Base-by-base conservation (phyloP, 1,139 yeast species). In the Diutina rugosa region DNA sequence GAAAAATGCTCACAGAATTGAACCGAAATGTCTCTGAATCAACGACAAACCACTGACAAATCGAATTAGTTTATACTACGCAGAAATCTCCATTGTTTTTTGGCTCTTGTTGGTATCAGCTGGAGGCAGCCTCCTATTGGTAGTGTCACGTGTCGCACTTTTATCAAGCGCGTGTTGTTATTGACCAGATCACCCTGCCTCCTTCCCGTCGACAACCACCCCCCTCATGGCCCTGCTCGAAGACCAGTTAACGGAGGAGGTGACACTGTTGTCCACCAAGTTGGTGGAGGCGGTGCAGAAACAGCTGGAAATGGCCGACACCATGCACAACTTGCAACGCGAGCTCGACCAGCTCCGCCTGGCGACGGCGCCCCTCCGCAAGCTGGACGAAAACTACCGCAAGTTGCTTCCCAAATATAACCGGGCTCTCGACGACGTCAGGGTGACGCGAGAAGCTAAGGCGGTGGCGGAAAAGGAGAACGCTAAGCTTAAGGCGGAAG, bases 261-360 rank as follows among this genome's bases (percentile, higher is more conserved):
- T 82, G 57, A 74, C 85, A 3, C 70, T 78, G 56, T 69, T 83
- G 56, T 81, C 85, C 46, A 82, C 87, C 14, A 80, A 79, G 65
- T 69, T 82, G 57, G 80, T 83, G 55, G 83, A 85, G 41, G 81
- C 85, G 10, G 80, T 82, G 8, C 82, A 81, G 60, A 80, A 76
- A 59, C 86, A 79, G 66, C 79, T 80, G 61, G 78, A 73, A 57
- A 64, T 82, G 57, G 87, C 76, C 60, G 79, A 76, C 59, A 73
- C 66, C 32, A 62, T 72, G 16, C 63, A 72, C 30, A 71, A 64
- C 44, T 65, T 70, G 58, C 72, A 72, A 57, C 46, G 54, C 18
- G 46, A 51, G 35, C 45, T 51, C 29, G 26, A 18, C 1, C 14
- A 32, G 21, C 21, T 51, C 18, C 44, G 28, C 14, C 35, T 14